These are phyloP conservation scores for Trametes gibbosa DNA, from an alignment of 768 basidiomycete genomes.

Conservation along the genomic window DNA sequence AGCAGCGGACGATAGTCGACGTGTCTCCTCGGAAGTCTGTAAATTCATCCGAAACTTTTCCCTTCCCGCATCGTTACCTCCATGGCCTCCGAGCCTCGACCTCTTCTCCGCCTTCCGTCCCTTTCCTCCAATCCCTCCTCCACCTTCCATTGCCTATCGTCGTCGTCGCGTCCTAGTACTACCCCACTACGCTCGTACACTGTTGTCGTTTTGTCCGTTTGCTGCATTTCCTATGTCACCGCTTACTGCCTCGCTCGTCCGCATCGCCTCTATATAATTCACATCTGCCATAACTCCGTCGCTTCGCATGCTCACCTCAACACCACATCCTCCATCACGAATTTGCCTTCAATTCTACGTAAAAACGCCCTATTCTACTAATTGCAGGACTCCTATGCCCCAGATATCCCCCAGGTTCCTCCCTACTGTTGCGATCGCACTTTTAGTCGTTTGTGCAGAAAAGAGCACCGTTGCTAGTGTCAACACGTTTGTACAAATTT, in stretches of 20 bases:
- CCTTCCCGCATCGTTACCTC: neutral
- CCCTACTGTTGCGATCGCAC: neutral
- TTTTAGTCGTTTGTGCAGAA: too few relatives aligned
- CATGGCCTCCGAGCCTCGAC: slow-evolving; percentile 5
- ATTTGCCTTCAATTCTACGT: slow-evolving; percentile 5
- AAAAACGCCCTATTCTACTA: slow-evolving; percentile 3
- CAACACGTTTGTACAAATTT: too few relatives aligned
- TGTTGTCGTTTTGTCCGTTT: slow-evolving; percentile 22
- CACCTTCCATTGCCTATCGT: neutral
- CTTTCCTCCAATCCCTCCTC: neutral
- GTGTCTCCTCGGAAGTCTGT: slow-evolving; percentile 14
- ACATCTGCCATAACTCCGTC: slow-evolving; percentile 12
- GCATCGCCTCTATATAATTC: slow-evolving; percentile 19
- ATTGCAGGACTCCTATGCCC: slow-evolving; percentile 10
- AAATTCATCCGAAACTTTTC: slow-evolving; percentile 13
- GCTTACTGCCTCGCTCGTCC: slow-evolving; percentile 21
- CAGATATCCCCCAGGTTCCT: neutral
- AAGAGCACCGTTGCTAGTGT: too few relatives aligned
- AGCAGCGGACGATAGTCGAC: slow-evolving; percentile 14
- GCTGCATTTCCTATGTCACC: slow-evolving; percentile 22
- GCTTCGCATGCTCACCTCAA: slow-evolving; percentile 17
- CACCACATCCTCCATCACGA: neutral
- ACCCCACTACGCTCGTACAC: slow-evolving; percentile 14
- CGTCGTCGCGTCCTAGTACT: slow-evolving; percentile 16
- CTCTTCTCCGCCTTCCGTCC: slow-evolving; percentile 11